phyloP scores from a whole-genome alignment of 2,329 filamentous ascomycete species.

The Trichoderma sp. region DNA sequence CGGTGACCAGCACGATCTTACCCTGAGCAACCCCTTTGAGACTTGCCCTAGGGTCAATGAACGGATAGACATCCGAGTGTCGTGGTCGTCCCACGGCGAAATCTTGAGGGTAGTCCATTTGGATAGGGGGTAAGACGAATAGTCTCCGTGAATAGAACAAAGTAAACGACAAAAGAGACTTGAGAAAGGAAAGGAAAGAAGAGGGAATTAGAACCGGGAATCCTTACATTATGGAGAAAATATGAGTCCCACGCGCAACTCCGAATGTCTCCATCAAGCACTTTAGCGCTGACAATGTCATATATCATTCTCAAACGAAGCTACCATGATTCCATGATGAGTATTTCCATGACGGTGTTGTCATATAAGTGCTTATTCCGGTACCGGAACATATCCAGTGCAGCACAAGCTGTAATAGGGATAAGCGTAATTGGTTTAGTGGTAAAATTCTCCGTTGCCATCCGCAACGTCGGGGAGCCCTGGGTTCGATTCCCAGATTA shows the following conservation, averaged over 20 bases:
- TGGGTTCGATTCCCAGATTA: conserved; percentile 40
- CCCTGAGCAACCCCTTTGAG: not conserved
- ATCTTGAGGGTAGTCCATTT: not conserved
- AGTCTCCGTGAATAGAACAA: not conserved
- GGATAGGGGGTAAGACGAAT: not conserved
- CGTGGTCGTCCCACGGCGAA: not conserved
- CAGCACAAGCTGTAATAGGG: not conserved
- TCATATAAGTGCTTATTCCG: not conserved
- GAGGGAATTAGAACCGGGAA: not conserved
- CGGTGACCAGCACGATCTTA: not conserved
- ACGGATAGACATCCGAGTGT: not conserved
- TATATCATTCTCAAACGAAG: not conserved
- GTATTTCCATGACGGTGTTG: not conserved
- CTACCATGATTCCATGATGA: not conserved
- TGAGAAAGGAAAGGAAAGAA: not conserved
- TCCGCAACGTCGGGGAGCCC: conserved; percentile 36
- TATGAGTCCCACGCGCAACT: not conserved
- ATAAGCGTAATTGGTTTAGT: conserved; percentile 37
- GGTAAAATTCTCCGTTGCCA: conserved; percentile 41
- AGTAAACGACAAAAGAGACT: not conserved
- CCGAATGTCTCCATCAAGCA: not conserved
- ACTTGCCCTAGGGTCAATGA: not conserved
- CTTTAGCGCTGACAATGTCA: not conserved
- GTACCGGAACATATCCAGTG: not conserved
- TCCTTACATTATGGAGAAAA: not conserved